Conservation (phyloP, 441 rosid species). For the Arabidopsis hybrid region DNA sequence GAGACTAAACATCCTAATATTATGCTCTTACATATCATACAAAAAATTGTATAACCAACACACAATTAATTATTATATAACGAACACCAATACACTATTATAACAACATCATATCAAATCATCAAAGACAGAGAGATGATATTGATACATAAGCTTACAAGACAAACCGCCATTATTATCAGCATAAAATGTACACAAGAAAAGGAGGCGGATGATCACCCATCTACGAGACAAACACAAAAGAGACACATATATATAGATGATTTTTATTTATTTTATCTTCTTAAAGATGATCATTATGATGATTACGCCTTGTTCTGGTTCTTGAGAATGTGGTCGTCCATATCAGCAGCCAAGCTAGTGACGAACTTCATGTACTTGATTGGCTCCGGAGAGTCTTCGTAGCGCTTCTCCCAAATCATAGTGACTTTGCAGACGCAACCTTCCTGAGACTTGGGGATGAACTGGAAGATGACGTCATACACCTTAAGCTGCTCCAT, state of each 20-base stretch:
- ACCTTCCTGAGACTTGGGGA: constrained; percentile 28
- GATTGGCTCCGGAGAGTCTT: constrained; percentile 35
- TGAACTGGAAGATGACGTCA: constrained; percentile 22
- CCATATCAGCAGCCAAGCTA: constrained; percentile 34
- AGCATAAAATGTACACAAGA: not conserved
- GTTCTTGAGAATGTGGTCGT: constrained; percentile 36
- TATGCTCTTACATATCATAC: not conserved
- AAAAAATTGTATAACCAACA: not conserved
- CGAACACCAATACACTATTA: not conserved
- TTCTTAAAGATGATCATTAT: not conserved
- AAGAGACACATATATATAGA: not conserved
- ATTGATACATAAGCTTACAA: constrained; percentile 1
- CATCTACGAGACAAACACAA: constrained; percentile 9
- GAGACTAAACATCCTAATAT: not conserved
- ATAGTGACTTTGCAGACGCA: constrained; percentile 33
- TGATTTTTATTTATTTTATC: not conserved
- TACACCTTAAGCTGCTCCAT: constrained; percentile 37
- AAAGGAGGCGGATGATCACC: constrained; percentile 26
- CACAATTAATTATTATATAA: not conserved
- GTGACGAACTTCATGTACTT: constrained; percentile 36
- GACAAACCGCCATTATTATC: constrained; percentile 27
- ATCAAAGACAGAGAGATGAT: not conserved
- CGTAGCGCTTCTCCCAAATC: constrained; percentile 38
- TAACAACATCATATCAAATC: not conserved
- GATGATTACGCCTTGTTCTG: constrained; percentile 15